Base-by-base conservation (phyloP, 2,329 filamentous ascomycete species). In the Trichoderma polysporum region DNA sequence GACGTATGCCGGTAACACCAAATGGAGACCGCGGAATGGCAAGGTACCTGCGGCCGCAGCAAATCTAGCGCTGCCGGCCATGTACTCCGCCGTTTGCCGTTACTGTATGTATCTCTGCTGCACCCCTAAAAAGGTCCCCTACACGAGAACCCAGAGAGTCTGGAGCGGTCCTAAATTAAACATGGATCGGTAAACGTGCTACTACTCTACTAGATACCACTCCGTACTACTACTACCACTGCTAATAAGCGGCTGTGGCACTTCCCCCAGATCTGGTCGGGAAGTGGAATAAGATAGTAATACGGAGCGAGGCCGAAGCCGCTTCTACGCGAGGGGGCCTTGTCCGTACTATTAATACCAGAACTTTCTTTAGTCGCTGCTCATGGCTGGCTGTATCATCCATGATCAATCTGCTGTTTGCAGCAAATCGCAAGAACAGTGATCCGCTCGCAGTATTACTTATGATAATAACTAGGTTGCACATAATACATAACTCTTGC, bases 241-340 rank as follows among this genome's bases (percentile, higher is more conserved):
- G n/a, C 41, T 45, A 45, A 49, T 31, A 15, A 31, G 54, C 54
- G 25, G 13, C 35, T 19, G 35, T 39, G 35, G 22, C 19, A 35
- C 33, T 31, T 58, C 22, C 54, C 19, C 27, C 57, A 17, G 39
- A 49, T 60, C 57, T 49, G 27, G 39, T 33, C 25, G n/a, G 22
- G 22, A 29, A 19, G 41, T 41, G 7, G n/a, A 25, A 39, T 19
- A 39, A 41, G 39, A 22, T 47, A 47, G 39, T 49, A 33, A 60
- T 35, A 60, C 57, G 57, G 57, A 60, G 45, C 57, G 39, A 47
- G 31, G 37, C 57, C 57, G 57, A 45, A 60, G 39, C 57, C 39
- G 56, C 39, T 31, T 29, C 27, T 59, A 33, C 17, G 19, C 9
- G n/a, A n/a, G n/a, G n/a, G n/a, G n/a, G n/a, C n/a, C n/a, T n/a